These are phyloP conservation scores for Colletotrichum gigasporum DNA, from an alignment of 2,329 filamentous ascomycete species.

Conservation along the genomic window DNA sequence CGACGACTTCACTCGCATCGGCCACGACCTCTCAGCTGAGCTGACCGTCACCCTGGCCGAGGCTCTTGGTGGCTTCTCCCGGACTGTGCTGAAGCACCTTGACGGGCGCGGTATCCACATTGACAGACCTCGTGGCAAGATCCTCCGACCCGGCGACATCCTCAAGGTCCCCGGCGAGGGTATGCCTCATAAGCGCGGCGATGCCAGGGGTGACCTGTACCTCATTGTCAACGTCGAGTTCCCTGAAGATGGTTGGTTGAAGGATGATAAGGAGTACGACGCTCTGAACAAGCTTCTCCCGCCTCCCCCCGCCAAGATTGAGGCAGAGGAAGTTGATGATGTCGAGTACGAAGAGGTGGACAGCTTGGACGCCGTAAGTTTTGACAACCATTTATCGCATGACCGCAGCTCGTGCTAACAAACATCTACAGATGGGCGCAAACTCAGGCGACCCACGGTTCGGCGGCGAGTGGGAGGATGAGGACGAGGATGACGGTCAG, in stretches of 20 bases:
- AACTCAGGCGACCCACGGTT: conserved; percentile 74
- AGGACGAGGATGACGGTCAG: conserved; percentile 72
- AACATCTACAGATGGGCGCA: conserved; percentile 69
- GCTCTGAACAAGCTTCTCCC: conserved; percentile 82
- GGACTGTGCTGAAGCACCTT: conserved; percentile 90
- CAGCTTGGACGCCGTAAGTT: conserved; percentile 78
- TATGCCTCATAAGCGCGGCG: conserved; percentile 91
- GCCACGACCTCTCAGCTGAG: conserved; percentile 84
- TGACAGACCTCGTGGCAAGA: conserved; percentile 80
- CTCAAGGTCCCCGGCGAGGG: conserved; percentile 90
- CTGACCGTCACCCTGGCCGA: conserved; percentile 85
- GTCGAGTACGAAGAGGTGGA: conserved; percentile 87
- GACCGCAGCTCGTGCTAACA: conserved; percentile 37
- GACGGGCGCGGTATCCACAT: conserved; percentile 92
- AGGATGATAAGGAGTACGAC: conserved; percentile 75
- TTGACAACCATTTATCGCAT: background rate
- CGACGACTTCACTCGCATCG: conserved; percentile 82
- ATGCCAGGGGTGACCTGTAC: conserved; percentile 87
- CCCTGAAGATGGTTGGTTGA: conserved; percentile 86
- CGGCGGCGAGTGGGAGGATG: conserved; percentile 75
- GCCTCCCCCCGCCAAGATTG: conserved; percentile 66
- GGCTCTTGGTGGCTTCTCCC: conserved; percentile 87
- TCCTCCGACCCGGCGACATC: conserved; percentile 84
- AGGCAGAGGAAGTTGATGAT: conserved; percentile 82
- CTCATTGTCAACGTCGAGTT: conserved; percentile 87